phyloP scores from a whole-genome alignment of 1,284 basidiomycete genomes.

The Austropuccinia psidii region DNA sequence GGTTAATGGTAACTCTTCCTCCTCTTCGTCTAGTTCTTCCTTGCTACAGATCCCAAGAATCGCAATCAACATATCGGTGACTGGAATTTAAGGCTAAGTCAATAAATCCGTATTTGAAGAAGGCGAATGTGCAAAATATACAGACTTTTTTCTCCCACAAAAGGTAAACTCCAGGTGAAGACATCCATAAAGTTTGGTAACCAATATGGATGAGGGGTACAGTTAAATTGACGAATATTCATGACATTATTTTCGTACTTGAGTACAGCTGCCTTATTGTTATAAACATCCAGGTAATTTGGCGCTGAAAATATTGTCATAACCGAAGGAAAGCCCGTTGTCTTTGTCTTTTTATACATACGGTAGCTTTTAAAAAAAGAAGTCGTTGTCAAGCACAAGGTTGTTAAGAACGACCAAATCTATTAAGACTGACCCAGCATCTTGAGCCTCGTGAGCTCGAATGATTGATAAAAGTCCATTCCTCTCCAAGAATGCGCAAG shows the following conservation, averaged over 20 bases:
- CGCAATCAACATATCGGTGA: constrained; percentile 92
- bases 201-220: constrained; percentile 91
- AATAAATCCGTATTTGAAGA: constrained; percentile 14
- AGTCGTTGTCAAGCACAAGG: background rate
- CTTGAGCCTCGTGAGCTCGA: constrained; percentile 88
- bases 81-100: constrained; percentile 48
- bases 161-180: constrained; percentile 97
- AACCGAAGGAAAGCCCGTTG: constrained; percentile 79
- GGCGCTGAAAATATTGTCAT: constrained; percentile 96
- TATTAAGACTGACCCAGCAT: constrained; percentile 64
- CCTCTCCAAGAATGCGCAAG: constrained; percentile 84
- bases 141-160: constrained; percentile 93
- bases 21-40: constrained; percentile 84
- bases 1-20: constrained; percentile 54
- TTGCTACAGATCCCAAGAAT: constrained; percentile 89
- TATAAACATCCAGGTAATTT: constrained; percentile 92
- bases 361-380: constrained; percentile 59
- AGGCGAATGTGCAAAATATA: constrained; percentile 37
- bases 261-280: constrained; percentile 91
- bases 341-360: constrained; percentile 94
- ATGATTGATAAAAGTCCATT: constrained; percentile 93
- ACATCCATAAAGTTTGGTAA: constrained; percentile 99
- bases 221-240: constrained; percentile 91
- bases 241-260: constrained; percentile 96
- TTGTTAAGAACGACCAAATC: background rate